Percentiles rank a stretch among this genome's conserved stretches.
These are phyloP conservation scores for Vigna hirtella DNA, from an alignment of 306 rosid species.

Conservation along the genomic window DNA sequence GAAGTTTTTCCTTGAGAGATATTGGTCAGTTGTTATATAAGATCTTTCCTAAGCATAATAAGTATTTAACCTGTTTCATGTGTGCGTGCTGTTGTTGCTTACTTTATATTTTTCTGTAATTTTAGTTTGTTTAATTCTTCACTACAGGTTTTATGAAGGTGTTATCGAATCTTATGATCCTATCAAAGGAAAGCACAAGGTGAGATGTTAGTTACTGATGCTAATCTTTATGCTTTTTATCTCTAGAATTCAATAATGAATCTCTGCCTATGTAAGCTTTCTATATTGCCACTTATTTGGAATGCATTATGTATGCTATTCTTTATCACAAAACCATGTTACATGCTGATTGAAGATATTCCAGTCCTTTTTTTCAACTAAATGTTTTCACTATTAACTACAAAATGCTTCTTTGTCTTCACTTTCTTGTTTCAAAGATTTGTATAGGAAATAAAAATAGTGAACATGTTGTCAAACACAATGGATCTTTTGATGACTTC, in stretches of 20 bases:
- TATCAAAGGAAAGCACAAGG: conserved; percentile 67
- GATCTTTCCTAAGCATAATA: conserved; percentile 2
- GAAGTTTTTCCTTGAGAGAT: neutral
- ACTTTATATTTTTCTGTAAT: conserved; percentile 6
- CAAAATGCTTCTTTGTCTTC: neutral
- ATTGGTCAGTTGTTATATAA: neutral
- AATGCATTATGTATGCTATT: conserved; percentile 13
- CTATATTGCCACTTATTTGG: conserved; percentile 3
- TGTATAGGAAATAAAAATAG: neutral
- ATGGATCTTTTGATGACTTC: conserved; percentile 6
- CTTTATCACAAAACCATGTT: conserved; percentile 41
- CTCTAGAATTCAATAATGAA: no score
- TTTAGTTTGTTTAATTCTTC: conserved; percentile 16
- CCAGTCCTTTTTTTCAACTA: neutral
- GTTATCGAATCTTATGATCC: conserved; percentile 59
- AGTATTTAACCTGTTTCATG: conserved; percentile 9
- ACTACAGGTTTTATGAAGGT: conserved; percentile 82
- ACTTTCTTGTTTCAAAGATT: conserved; percentile 4
- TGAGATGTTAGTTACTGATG: conserved; percentile 47
- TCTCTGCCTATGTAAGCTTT: conserved; percentile 1
- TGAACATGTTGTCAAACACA: neutral
- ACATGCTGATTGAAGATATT: conserved; percentile 28
- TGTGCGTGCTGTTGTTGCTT: neutral
- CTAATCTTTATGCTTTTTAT: conserved; percentile 27
- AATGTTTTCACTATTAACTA: neutral